Evolutionary conservation across 495 filamentous ascomycete species (phyloP), one percentile per base, ranked within the genome.

Genomic region (Xanthoparmelia taractica): DNA sequence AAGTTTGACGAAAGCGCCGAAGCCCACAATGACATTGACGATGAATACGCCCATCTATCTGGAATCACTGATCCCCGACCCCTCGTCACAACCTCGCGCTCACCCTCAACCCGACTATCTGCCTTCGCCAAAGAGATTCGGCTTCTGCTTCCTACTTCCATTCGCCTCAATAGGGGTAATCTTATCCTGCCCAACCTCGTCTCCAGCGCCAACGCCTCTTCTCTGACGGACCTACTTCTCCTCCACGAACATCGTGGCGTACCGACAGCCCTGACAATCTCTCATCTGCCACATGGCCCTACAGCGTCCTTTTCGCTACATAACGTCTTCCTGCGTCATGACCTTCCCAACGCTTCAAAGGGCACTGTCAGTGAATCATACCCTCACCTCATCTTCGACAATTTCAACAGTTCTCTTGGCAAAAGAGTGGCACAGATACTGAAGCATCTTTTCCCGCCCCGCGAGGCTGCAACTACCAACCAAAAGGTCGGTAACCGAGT

Each of bases 101-200:
- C 91, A 64, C 93, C 93, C 34, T 92, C 88, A 54, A 87, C 89
- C 52, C 84, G 92, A 48, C 82, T 97, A 7, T 82, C 84, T 47
- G 85, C 89, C 15, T 98, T 98, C 70, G 88, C 90, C n/a, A 99
- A 99, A 71, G 94, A 99, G 75, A 88, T 99, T 36, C 82, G 94
- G 38, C 76, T 99, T 15, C 80, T 99, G 12, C 83, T 99, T 13
- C 94, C 94, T 0, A 97, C 94, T 8, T 82, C 86, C 1, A 94
- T 99, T 60, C 84, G 93, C 10, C 76, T 97, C 50, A 97, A 98
- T 69, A 84, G 94, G 71, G 94, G 94, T 67, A 96, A 93, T 63
- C 81, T 93, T 15, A 83, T 97, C 64, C 80, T 97, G 2, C 88
- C 88, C 4, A 90, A 92, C 59, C 81, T 97, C 15, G 90, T 96